Evolutionary conservation across 768 basidiomycete species (phyloP).

Genomic region (Psilocybe cyanescens): DNA sequence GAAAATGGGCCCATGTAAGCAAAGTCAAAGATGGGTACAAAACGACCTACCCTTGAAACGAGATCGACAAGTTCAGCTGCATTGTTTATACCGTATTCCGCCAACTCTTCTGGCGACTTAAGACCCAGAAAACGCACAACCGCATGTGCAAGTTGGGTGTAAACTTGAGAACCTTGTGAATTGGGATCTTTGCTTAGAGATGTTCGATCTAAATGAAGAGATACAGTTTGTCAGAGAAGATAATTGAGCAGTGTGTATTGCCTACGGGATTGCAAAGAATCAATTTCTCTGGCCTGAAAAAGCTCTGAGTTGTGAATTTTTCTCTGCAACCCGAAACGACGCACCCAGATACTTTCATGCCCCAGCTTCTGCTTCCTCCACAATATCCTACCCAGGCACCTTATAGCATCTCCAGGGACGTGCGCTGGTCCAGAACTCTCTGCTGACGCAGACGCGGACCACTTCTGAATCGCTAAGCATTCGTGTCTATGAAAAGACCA

Average conservation of each 20-base stretch:
- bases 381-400: slow-evolving; percentile 77
- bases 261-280: slow-evolving; percentile 79
- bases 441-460: slow-evolving; percentile 38
- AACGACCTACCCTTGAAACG: slow-evolving; percentile 65
- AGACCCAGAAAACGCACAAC: slow-evolving; percentile 73
- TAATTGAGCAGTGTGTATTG: slow-evolving; percentile 9
- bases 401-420: slow-evolving; percentile 77
- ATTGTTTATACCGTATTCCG: slow-evolving; percentile 57
- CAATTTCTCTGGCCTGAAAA: slow-evolving; percentile 62
- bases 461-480: slow-evolving; percentile 68
- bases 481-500: slow-evolving; percentile 81
- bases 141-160: slow-evolving; percentile 75
- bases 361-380: slow-evolving; percentile 67
- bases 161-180: slow-evolving; percentile 52
- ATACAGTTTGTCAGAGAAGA: neutral
- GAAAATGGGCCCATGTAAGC: neutral
- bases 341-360: slow-evolving; percentile 58
- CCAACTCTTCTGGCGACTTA: slow-evolving; percentile 60
- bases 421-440: slow-evolving; percentile 18
- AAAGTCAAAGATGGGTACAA: neutral
- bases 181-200: slow-evolving; percentile 41
- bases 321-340: slow-evolving; percentile 21
- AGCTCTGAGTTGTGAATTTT: slow-evolving; percentile 1
- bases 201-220: slow-evolving; percentile 51
- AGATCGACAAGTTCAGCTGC: slow-evolving; percentile 69